Conservation (phyloP, 495 filamentous ascomycete genomes). For the Penicillium dipodomyicola region DNA sequence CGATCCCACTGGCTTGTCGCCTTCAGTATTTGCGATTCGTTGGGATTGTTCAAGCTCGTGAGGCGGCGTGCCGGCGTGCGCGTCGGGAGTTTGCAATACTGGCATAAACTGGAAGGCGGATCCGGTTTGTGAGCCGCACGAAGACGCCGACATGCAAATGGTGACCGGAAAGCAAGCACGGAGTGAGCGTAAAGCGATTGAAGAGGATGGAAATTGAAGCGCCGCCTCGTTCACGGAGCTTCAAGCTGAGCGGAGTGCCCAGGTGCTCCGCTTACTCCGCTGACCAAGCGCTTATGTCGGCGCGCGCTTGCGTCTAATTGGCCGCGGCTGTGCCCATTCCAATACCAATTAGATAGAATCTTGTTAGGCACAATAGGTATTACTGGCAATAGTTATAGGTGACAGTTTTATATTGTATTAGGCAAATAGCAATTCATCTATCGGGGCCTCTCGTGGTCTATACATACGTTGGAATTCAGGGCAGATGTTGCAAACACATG, state of each 20-base stretch:
- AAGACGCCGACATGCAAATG: not conserved
- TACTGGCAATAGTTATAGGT: not conserved
- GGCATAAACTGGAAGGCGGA: not conserved
- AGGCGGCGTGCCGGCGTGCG: conserved; percentile 7
- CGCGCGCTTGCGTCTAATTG: conserved; percentile 9
- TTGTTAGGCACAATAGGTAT: not conserved
- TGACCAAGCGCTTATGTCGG: conserved; percentile 3
- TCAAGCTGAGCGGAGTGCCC: conserved; percentile 7
- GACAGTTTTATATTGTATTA: not conserved
- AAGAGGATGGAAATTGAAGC: not conserved
- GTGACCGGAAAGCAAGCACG: not conserved
- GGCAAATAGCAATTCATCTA: not conserved
- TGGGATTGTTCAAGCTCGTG: not conserved
- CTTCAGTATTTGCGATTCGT: conserved; percentile 3
- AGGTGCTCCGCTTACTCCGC: conserved; percentile 13
- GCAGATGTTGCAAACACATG: not conserved
- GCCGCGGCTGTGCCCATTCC: not conserved
- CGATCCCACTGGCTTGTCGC: not conserved
- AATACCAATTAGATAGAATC: not conserved
- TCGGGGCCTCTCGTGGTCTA: not conserved
- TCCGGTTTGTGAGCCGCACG: not conserved
- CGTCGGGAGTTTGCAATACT: conserved; percentile 3
- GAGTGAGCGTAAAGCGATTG: not conserved
- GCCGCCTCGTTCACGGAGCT: conserved; percentile 5
- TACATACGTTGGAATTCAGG: not conserved